Evolutionary conservation across 441 rosid species (phyloP).

Genomic region (Viola pubescens): DNA sequence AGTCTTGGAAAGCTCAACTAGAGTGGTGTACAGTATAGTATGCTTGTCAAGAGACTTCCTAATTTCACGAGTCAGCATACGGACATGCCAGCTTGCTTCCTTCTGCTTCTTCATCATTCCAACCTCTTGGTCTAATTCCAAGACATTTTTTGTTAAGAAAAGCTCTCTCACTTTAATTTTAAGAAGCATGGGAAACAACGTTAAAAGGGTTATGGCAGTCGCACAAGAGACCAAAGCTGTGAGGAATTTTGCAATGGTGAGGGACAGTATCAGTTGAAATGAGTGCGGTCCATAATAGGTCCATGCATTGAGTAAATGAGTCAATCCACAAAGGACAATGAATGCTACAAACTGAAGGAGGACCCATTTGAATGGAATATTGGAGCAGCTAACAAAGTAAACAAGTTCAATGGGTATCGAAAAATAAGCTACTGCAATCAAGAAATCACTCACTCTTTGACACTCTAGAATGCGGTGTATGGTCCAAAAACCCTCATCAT

Average conservation of each 20-base stretch:
- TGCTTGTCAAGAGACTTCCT: conserved; percentile 88
- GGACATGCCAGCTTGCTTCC: conserved; percentile 76
- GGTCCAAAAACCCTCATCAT: conserved; percentile 77
- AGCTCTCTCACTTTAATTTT: conserved; percentile 89
- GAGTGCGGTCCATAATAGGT: conserved; percentile 76
- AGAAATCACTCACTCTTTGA: conserved; percentile 85
- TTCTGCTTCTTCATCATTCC: conserved; percentile 78
- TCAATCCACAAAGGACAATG: conserved; percentile 97
- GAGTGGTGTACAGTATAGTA: conserved; percentile 67
- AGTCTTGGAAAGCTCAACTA: conserved; percentile 90
- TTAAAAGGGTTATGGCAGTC: conserved; percentile 81
- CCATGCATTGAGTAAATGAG: conserved; percentile 92
- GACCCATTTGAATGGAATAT: conserved; percentile 95
- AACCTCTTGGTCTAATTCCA: conserved; percentile 84
- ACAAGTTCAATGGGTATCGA: conserved; percentile 91
- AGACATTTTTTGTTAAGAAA: conserved; percentile 75
- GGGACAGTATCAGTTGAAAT: conserved; percentile 67
- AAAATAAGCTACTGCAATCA: conserved; percentile 91
- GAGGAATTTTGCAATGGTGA: conserved; percentile 76
- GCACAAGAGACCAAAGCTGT: conserved; percentile 98
- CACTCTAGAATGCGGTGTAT: conserved; percentile 66
- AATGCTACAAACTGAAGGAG: conserved; percentile 88
- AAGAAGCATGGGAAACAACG: conserved; percentile 83
- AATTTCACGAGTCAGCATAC: conserved; percentile 94
- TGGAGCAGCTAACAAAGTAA: conserved; percentile 93